Evolutionary conservation across 2,329 filamentous ascomycete genomes (phyloP).

Genomic region (Ophiostoma pallidulum): DNA sequence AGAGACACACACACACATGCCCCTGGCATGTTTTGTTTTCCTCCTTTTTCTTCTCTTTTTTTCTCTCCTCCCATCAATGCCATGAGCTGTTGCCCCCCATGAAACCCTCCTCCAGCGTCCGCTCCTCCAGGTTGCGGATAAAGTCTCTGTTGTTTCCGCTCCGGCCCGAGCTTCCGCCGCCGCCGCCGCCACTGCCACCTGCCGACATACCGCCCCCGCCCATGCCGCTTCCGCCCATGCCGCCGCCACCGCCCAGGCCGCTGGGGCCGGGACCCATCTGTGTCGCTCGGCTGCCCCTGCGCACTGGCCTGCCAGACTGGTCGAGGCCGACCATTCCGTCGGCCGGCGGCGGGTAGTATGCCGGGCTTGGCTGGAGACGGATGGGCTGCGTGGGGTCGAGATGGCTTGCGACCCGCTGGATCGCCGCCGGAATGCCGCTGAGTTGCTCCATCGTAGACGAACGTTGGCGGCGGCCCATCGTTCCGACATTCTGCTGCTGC

Average conservation of each 20-base stretch:
- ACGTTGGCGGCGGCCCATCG: slow-evolving; percentile 61
- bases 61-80: slow-evolving; percentile 54
- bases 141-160: slow-evolving; percentile 61
- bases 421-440: slow-evolving; percentile 81
- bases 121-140: slow-evolving; percentile 87
- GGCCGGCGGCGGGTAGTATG: slow-evolving; percentile 89
- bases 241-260: background rate
- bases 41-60: background rate
- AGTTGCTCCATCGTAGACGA: slow-evolving; percentile 95
- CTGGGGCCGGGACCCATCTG: slow-evolving; percentile 39
- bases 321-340: slow-evolving; percentile 65
- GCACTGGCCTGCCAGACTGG: slow-evolving; percentile 47
- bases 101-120: slow-evolving; percentile 87
- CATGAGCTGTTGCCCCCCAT: slow-evolving; percentile 56
- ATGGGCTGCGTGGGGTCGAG: slow-evolving; percentile 92
- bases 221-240: background rate
- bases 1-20: too few species aligned
- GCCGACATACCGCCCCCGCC: background rate
- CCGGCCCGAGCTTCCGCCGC: background rate
- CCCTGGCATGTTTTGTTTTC: background rate
- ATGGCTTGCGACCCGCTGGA: slow-evolving; percentile 92
- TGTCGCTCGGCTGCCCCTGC: slow-evolving; percentile 66
- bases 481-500: slow-evolving; percentile 63
- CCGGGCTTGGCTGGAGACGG: slow-evolving; percentile 85
- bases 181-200: background rate